These are phyloP conservation scores for Cladosporium sp. DNA, from an alignment of 2,329 filamentous ascomycete species.

Conservation along the genomic window DNA sequence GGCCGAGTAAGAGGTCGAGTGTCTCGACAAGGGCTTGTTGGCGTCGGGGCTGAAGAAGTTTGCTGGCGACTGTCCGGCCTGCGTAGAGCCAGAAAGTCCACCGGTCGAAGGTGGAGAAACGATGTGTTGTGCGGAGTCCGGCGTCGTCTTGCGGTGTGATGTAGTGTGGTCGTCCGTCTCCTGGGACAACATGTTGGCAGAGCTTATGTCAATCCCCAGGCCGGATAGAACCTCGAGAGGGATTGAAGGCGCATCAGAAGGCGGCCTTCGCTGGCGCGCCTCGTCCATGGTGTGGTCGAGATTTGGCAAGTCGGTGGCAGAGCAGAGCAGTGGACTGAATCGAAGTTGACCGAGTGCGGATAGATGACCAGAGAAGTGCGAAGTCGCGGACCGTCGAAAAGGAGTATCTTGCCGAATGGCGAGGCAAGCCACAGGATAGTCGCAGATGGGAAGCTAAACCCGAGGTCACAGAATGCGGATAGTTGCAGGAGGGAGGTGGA, in stretches of 20 bases:
- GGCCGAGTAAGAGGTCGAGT: neutral
- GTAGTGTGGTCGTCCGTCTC: neutral
- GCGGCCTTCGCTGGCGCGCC: neutral
- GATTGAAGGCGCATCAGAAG: neutral
- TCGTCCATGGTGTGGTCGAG: neutral
- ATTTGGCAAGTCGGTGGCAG: neutral
- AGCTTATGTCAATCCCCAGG: conserved; percentile 11
- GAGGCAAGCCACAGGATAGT: neutral
- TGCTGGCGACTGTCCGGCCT: conserved; percentile 8
- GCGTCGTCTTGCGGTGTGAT: neutral
- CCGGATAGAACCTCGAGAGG: neutral
- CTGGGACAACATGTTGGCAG: neutral
- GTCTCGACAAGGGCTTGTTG: neutral
- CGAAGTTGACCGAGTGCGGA: neutral
- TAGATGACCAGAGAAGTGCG: neutral
- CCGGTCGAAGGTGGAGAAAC: conserved; percentile 32
- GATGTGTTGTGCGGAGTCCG: conserved; percentile 16
- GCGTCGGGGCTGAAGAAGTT: conserved; percentile 7
- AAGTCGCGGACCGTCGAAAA: neutral
- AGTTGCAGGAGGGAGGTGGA: conserved; percentile 11
- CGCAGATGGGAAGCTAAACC: neutral
- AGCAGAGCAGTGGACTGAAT: neutral
- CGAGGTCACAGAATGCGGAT: conserved; percentile 13
- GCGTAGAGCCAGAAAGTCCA: conserved; percentile 24
- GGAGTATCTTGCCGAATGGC: neutral